Evolutionary conservation across 2,329 filamentous ascomycete genomes (phyloP), one percentile per base, ranked within the genome.

Genomic region (Biscogniauxia mediterranea): DNA sequence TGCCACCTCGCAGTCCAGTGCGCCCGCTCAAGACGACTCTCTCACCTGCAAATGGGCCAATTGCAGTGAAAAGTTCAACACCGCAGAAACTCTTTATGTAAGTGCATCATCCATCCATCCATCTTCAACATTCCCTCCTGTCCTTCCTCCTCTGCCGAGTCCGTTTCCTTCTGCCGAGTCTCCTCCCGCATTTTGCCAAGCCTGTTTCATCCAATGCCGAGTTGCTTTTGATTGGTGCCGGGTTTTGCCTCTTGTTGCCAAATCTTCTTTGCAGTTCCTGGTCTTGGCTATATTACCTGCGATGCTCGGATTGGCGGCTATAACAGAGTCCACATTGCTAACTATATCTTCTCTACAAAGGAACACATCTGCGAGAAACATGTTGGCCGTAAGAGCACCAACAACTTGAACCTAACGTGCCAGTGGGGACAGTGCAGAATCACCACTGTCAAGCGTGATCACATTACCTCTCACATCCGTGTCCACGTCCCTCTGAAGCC

Each of bases 401-500:
- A 98, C 82, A 99, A 99, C 79, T 83, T 99, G 73, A 98, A 95
- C 78, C 79, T 99, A 75, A 97, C 93, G 58, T 99, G 95, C 80
- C 92, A 96, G 76, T 99, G 95, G 95, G 95, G 93, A 70, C 90
- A 89, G 66, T 99, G 95, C 81, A 89, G 93, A 66, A 98, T 94
- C 21, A 97, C 93, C 54, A 98, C 94, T 1, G 94, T 98, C 76
- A 98, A 99, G 85, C 92, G 95, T 72, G 95, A 98, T 73, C 95
- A 99, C 80, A 99, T 99, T 78, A 99, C 95, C 56, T 98, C 95
- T 56, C 95, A 99, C 79, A 97, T 99, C 71, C 92, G 95, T 67
- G 95, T 98, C 58, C 95, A 99, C 76, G 94, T 99, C n/a, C 95
- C 95, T 0, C 83, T 99, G 64, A 99, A 99, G 84, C 95, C 95